Evolutionary conservation across 1,139 yeast species (phyloP), one percentile per base, ranked within the genome.

Genomic region (Saccharomyces pastorianus): DNA sequence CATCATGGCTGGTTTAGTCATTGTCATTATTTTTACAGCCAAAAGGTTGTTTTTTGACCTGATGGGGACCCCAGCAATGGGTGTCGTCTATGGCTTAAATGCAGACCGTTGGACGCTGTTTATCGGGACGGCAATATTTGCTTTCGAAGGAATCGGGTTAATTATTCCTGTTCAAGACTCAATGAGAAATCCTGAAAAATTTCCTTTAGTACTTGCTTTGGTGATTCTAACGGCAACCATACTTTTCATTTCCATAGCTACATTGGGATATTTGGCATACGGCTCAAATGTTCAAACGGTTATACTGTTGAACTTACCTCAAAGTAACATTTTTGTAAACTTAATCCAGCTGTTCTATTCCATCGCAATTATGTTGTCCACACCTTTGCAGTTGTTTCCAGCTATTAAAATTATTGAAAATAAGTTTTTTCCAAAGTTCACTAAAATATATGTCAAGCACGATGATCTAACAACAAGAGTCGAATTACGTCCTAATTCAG

Each of bases 131-230:
- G 91, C 91, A 0, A 88, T 86, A 23, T 85, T 88, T 56, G 84
- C 93, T 0, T 86, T 84, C 64, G 95, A 86, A 71, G 95, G 95
- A 0, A 84, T 86, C 58, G 93, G 95, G 0, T 72, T 86, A 47
- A 84, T 86, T 51, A 78, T 86, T 46, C 95, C 93, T 0, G 85
- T 86, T 32, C 89, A 86, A 64, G 81, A 85, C 53, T 81, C 91
- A 2, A 86, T 86, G 93, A 78, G 75, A 49, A 71, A 82, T 53
- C 95, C 93, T 2, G 84, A 84, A 61, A 77, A 83, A 60, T 86
- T 85, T 63, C 88, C 93, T 3, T 64, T 75, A 61, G 90, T 86
- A 2, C 71, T 86, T 51, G 74, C 76, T 6, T 67, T 80, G 28
- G 86, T 85, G 29, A 83, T 86, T 71, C 57, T 75, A 7, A 73